A percentile compares a stretch with the other conserved stretches of the same genome.
Conservation (phyloP, 768 basidiomycete species). For the Mycena sanguinolenta region DNA sequence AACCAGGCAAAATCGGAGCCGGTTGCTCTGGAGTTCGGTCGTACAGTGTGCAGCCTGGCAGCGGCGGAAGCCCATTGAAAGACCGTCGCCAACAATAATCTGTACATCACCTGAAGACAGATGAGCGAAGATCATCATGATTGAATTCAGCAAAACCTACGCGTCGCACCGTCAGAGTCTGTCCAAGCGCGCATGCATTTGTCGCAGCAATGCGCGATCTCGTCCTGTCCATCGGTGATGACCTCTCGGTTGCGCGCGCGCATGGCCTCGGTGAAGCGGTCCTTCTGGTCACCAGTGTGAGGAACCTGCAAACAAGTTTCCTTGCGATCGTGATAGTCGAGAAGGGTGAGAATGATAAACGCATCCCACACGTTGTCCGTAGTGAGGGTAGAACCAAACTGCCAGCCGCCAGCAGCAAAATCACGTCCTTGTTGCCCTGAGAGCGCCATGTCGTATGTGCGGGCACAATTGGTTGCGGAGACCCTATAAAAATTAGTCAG, state of each 20-base stretch:
- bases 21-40: conserved; percentile 1
- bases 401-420: conserved; percentile 36
- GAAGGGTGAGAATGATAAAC: conserved; percentile 44
- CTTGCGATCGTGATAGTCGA: conserved; percentile 39
- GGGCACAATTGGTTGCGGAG: conserved; percentile 37
- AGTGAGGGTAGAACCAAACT: conserved; percentile 34
- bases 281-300: too few species aligned
- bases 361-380: conserved; percentile 49
- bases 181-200: too few species aligned
- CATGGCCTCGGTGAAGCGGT: too few species aligned
- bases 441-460: conserved; percentile 35
- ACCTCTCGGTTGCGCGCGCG: too few species aligned
- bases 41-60: conserved; percentile 28
- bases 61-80: conserved; percentile 43
- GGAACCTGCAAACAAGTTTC: too few species aligned
- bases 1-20: conserved; percentile 34
- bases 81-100: conserved; percentile 43
- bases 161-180: too few species aligned
- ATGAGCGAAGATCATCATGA: too few species aligned
- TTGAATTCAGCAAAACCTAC: too few species aligned
- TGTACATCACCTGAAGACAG: too few species aligned
- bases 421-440: conserved; percentile 23
- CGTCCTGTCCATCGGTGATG: too few species aligned
- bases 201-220: too few species aligned
- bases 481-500: conserved; percentile 7